A percentile compares a stretch with the other conserved stretches of the same genome.
Conservation (phyloP, 2,329 filamentous ascomycete species). For the Epichloe gansuensis region DNA sequence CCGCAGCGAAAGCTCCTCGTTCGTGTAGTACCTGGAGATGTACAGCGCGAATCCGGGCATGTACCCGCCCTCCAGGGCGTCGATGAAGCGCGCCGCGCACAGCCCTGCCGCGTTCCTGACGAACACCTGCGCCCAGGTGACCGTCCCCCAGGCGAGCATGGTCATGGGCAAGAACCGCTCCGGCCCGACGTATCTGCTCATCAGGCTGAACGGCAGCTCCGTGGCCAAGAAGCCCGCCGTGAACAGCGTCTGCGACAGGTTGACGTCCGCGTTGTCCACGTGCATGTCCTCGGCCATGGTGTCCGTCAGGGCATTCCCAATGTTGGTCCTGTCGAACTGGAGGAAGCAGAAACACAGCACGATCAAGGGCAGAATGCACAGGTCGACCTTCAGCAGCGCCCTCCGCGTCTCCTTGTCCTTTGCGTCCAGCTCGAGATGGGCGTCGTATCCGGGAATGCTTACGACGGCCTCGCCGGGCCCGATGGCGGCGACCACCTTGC, state of each 20-base stretch:
- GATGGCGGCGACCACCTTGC: not conserved
- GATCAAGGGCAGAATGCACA: constrained; percentile 17
- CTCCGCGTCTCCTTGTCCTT: constrained; percentile 8
- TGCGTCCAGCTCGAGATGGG: constrained; percentile 4
- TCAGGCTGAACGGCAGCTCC: constrained; percentile 21
- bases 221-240: constrained; percentile 36
- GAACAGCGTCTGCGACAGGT: constrained; percentile 37
- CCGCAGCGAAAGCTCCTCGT: constrained; percentile 16
- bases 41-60: constrained; percentile 20
- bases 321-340: constrained; percentile 25
- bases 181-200: constrained; percentile 16
- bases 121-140: constrained; percentile 17
- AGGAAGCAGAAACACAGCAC: constrained; percentile 21
- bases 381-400: constrained; percentile 15
- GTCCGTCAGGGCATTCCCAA: constrained; percentile 39
- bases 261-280: constrained; percentile 37
- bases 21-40: constrained; percentile 18
- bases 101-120: constrained; percentile 14
- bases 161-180: constrained; percentile 17
- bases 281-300: constrained; percentile 33
- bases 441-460: constrained; percentile 14
- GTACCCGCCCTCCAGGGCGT: constrained; percentile 19
- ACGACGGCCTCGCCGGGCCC: constrained; percentile 4
- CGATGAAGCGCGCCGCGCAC: constrained; percentile 15
- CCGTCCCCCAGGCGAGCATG: constrained; percentile 18